Evolutionary conservation across 371 early-diverging fungal genomes (phyloP), one percentile per base, ranked within the genome.

Genomic region (Rhizopus arrhizus): DNA sequence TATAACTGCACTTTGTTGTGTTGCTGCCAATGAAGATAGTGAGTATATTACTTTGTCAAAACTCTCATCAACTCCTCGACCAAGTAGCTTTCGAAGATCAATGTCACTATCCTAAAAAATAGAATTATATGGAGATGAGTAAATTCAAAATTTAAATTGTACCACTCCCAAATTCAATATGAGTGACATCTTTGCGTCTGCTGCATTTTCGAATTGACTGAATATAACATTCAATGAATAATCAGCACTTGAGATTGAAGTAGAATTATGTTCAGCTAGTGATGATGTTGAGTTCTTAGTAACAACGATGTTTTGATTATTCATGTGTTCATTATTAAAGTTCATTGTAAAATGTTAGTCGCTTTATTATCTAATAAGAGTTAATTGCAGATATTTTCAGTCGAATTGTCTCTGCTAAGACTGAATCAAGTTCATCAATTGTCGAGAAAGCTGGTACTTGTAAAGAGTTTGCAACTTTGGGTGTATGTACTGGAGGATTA

Each of bases 1-100:
- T 47, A 96, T 93, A 31, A 97, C 89, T 4, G 90, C 85, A 47
- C 88, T 91, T 33, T 95, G 93, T 56, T 93, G 89, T 61, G 90
- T 90, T 32, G 86, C 82, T 15, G 95, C 92, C 34, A 94, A 70
- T n/a, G 87, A 83, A 1, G 93, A 93, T 4, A 97, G 69, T 0
- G 92, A 89, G 28, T 80, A 80, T 35, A 95, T 72, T 0, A 93
- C 70, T 32, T 88, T 88, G 73, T 96, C 96, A 63, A 97, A 93
- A 11, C 76, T 69, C 3, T 80, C 73, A 71, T 96, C 94, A 1
- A 75, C 83, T 13, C 91, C 96, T n/a, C 76, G 76, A 3, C 85
- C 82, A 49, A 94, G 64, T 16, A 85, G 64, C 36, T 73, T 64
- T n/a, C 80, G 69, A 49, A 94, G 65, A 66, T 91, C 91, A 9